A percentile compares a stretch with the other conserved stretches of the same genome.
phyloP scores from a whole-genome alignment of 108 stramenopile genomes.

The Cyclotella baltica region DNA sequence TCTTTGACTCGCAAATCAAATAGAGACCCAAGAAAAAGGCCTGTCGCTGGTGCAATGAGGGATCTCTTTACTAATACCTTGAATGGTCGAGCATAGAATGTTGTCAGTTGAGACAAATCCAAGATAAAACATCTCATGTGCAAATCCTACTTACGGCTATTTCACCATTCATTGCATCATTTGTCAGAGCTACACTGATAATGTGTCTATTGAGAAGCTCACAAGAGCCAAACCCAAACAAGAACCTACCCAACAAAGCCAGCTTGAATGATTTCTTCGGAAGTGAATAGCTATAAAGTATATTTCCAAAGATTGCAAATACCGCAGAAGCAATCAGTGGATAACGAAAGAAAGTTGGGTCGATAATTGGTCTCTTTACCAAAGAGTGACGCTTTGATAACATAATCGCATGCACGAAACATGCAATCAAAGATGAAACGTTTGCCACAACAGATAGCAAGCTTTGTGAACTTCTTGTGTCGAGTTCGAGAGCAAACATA shows the following conservation, averaged over 20 bases:
- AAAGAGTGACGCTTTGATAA: constrained; percentile 40
- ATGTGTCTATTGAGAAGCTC: constrained; percentile 43
- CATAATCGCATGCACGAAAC: constrained; percentile 28
- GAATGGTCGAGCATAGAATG: background rate
- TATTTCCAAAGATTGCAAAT: constrained; percentile 44
- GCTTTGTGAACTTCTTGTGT: constrained; percentile 35
- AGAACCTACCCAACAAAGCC: constrained; percentile 46
- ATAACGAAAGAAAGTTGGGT: constrained; percentile 23
- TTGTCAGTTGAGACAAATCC: background rate
- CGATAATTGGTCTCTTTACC: constrained; percentile 20
- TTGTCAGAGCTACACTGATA: constrained; percentile 14
- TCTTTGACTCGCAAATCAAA: constrained; percentile 34
- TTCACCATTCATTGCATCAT: constrained; percentile 38
- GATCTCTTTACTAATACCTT: constrained; percentile 6
- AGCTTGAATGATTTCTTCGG: constrained; percentile 26
- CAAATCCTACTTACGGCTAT: constrained; percentile 14
- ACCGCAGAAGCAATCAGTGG: constrained; percentile 29
- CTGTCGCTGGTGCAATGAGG: constrained; percentile 27
- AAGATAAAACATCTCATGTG: background rate
- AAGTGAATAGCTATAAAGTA: constrained; percentile 33
- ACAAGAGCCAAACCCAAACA: constrained; percentile 47
- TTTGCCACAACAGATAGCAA: constrained; percentile 37
- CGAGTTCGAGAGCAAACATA: constrained; percentile 26
- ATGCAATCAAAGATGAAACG: constrained; percentile 36
- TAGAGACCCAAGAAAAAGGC: constrained; percentile 38